Evolutionary conservation across 1,284 basidiomycete genomes (phyloP).

Genomic region (Apiotrichum gracile): DNA sequence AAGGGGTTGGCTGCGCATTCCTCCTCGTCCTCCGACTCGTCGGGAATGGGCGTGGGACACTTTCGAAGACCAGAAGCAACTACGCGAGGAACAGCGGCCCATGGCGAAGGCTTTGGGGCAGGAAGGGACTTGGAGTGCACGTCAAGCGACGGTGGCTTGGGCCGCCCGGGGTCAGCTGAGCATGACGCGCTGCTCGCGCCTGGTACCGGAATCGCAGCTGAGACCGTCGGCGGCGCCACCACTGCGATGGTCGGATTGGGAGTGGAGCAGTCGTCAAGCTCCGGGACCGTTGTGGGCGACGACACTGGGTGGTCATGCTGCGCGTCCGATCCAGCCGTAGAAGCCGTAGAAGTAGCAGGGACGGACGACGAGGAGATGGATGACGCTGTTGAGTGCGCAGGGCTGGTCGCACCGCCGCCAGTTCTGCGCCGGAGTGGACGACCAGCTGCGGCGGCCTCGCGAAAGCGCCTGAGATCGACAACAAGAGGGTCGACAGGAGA

Average conservation of each 20-base stretch:
- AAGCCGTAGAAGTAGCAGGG: background rate
- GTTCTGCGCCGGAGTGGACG: background rate
- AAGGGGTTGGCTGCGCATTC: constrained; percentile 53
- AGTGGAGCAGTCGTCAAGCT: too few species aligned
- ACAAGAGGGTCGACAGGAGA: background rate
- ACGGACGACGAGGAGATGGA: background rate
- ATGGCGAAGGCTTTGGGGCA: constrained; percentile 24
- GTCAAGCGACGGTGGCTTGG: background rate
- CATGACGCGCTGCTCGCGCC: background rate
- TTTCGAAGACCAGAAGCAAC: background rate
- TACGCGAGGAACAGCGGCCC: constrained; percentile 17
- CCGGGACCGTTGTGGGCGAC: too few species aligned
- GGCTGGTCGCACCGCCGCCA: background rate
- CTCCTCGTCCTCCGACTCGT: constrained; percentile 3
- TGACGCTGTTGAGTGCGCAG: background rate
- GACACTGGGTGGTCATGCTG: too few species aligned
- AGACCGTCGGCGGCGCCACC: too few species aligned
- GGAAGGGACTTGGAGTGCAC: constrained; percentile 28
- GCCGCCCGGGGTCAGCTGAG: background rate
- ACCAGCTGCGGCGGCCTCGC: background rate
- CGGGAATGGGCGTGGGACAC: background rate
- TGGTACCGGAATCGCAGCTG: background rate
- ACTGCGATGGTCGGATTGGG: too few species aligned
- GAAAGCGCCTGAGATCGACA: background rate
- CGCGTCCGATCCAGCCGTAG: too few species aligned